Base-by-base conservation (phyloP, 306 rosid species). In the Betula pendula region DNA sequence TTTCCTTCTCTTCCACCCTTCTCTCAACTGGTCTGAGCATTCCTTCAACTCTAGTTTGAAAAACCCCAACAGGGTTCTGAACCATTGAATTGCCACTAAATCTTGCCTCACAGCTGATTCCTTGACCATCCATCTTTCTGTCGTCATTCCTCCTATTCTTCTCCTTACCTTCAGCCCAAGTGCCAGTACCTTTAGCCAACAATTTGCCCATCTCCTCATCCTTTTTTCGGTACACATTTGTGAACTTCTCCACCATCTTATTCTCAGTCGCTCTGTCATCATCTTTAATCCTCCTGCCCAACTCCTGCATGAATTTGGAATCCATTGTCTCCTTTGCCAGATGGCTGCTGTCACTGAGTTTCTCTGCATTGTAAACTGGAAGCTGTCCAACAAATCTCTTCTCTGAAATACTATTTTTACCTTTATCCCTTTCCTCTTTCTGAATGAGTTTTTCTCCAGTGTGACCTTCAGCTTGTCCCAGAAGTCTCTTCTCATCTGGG, bases 221-320 rank as follows among this genome's bases (percentile, higher is more conserved):
- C 71, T 77, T 87, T 81, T 72, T 89, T 19, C 66, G 87, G 77
- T 84, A 81, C 52, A 83, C 29, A 84, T 62, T 73, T 29, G 85
- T 31, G 71, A 77, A 75, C 55, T 81, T 92, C 71, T 85, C 96
- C 60, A 73, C 85, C 82, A 75, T 80, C 59, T 77, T 84, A 80
- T 81, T 85, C 58, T 81, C 72, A 58, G 86, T 84, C 45, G 87
- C 88, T 79, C 85, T 75, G 45, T 84, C 80, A 66, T 75, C 88
- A 73, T 84, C 87, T 85, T 85, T 87, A 77, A 83, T 87, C 77
- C 88, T 87, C 87, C 87, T 70, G 62, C 87, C 95, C 81, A 89
- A 78, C 85, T 89, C 92, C 82, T 74, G 40, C 51, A 89, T 83
- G 60, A 82, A 81, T 81, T 86, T 88, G 29, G 90, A 72, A 60